Evolutionary conservation across 192 early-diverging fungal genomes (phyloP).

Genomic region (Globomyces pollinis-pini): DNA sequence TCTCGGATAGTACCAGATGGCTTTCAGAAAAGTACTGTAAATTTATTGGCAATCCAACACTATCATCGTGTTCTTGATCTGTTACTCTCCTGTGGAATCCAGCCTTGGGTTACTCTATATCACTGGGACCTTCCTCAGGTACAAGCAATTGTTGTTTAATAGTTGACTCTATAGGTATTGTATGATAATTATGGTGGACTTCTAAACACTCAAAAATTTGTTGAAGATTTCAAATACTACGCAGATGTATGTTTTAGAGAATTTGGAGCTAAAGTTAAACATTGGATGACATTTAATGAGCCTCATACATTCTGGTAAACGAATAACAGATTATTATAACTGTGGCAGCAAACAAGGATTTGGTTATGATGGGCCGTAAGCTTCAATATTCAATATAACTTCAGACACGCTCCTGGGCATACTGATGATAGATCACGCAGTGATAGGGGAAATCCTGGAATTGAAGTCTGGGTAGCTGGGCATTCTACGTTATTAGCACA

Average conservation of each 20-base stretch:
- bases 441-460: conserved; percentile 12
- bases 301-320: conserved; percentile 20
- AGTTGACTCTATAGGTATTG: too few species aligned
- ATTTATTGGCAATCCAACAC: conserved; percentile 29
- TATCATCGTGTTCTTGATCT: conserved; percentile 32
- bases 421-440: too few species aligned
- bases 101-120: conserved; percentile 29
- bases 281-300: conserved; percentile 41
- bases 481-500: conserved; percentile 26
- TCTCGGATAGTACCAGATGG: conserved; percentile 38
- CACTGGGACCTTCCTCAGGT: conserved; percentile 38
- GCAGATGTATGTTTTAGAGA: conserved; percentile 22
- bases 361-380: conserved; percentile 20
- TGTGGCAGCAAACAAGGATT: too few species aligned
- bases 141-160: too few species aligned
- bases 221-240: conserved; percentile 27
- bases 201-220: conserved; percentile 22
- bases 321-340: too few species aligned
- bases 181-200: conserved; percentile 23
- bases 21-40: conserved; percentile 15
- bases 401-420: conserved; percentile 17
- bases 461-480: conserved; percentile 13
- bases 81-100: conserved; percentile 25
- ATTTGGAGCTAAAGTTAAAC: conserved; percentile 39
- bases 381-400: too few species aligned